Evolutionary conservation across 768 basidiomycete genomes (phyloP).

Genomic region (Podaxis sp.): DNA sequence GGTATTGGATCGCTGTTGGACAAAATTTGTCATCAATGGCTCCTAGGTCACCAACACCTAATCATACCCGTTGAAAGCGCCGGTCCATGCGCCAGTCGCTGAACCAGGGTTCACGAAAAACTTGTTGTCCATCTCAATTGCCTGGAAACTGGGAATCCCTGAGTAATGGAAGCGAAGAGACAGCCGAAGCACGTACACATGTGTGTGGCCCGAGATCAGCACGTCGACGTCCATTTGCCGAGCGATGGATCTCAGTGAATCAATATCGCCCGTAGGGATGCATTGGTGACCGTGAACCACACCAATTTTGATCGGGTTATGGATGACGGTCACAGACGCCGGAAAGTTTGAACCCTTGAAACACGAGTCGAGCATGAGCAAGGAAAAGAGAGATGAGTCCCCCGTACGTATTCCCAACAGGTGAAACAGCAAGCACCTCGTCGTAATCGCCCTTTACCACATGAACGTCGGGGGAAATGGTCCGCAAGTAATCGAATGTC

Average conservation of each 20-base stretch:
- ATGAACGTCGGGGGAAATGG: conserved; percentile 90
- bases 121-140: conserved; percentile 83
- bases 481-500: conserved; percentile 94
- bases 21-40: conserved; percentile 5
- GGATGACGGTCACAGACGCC: conserved; percentile 73
- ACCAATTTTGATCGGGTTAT: conserved; percentile 87
- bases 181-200: conserved; percentile 58
- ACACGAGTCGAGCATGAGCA: conserved; percentile 35
- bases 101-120: conserved; percentile 98
- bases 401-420: neutral
- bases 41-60: neutral
- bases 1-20: conserved; percentile 77
- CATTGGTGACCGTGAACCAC: conserved; percentile 93
- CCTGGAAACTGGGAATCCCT: conserved; percentile 70
- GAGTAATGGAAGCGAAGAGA: neutral
- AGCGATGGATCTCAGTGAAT: conserved; percentile 84
- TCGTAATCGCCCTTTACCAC: conserved; percentile 95
- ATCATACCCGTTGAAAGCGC: conserved; percentile 62
- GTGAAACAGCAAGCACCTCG: conserved; percentile 52
- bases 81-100: conserved; percentile 93
- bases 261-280: conserved; percentile 88
- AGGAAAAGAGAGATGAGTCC: neutral
- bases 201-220: conserved; percentile 89
- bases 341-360: conserved; percentile 56
- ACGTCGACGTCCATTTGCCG: conserved; percentile 99